These are phyloP conservation scores for Pelargonium fulgidum DNA, from an alignment of 441 rosid species.

Conservation along the genomic window DNA sequence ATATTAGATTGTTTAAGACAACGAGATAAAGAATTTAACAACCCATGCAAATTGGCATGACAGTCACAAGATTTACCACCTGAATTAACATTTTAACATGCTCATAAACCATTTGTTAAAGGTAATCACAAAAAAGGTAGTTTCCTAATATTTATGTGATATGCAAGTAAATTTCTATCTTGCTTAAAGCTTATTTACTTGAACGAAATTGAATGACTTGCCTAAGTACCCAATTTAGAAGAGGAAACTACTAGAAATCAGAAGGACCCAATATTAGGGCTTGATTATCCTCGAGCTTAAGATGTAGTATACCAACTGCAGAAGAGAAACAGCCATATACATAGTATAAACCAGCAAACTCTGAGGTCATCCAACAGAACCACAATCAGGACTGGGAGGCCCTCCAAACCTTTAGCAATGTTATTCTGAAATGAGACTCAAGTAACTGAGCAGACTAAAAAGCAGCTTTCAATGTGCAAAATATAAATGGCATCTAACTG, in stretches of 20 bases:
- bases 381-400: not conserved
- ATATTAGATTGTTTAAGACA: not conserved
- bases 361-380: not conserved
- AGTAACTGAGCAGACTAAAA: not conserved
- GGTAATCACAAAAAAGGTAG: not conserved
- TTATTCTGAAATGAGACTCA: not conserved
- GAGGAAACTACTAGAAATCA: slow-evolving; percentile 1
- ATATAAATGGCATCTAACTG: not conserved
- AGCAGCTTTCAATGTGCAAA: not conserved
- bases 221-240: not conserved
- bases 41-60: not conserved
- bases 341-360: not conserved
- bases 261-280: not conserved
- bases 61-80: not conserved
- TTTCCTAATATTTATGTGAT: not conserved
- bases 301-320: not conserved
- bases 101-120: not conserved
- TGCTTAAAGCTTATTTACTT: not conserved
- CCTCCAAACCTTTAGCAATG: not conserved
- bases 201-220: not conserved
- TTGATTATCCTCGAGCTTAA: not conserved
- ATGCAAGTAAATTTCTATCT: not conserved
- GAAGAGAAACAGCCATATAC: not conserved
- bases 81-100: not conserved
- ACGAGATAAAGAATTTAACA: not conserved